Evolutionary conservation across 129 eudicot species (phyloP).

Genomic region (Helichrysum umbraculigerum): DNA sequence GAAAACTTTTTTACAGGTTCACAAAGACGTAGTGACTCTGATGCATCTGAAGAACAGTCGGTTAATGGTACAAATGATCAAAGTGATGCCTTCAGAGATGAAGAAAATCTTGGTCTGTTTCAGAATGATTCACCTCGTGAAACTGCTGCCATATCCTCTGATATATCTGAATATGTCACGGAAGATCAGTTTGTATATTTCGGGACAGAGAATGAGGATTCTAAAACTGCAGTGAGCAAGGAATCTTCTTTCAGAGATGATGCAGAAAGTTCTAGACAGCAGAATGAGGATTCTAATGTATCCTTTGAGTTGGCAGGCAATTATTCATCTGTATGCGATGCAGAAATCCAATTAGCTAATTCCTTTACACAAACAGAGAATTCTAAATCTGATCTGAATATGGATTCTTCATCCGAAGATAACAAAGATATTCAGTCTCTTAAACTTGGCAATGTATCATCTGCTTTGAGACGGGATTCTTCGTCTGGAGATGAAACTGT

Average conservation of each 20-base stretch:
- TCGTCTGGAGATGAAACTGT: background rate
- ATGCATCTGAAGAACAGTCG: constrained; percentile 37
- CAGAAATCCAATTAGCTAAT: background rate
- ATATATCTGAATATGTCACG: constrained; percentile 50
- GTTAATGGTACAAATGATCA: constrained; percentile 31
- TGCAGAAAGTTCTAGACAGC: background rate
- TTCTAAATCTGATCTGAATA: constrained; percentile 6
- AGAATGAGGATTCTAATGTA: constrained; percentile 6
- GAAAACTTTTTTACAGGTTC: constrained; percentile 43
- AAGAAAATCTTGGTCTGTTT: constrained; percentile 41
- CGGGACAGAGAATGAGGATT: constrained; percentile 2
- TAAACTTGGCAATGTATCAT: background rate
- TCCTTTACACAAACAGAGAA: background rate
- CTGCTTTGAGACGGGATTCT: background rate
- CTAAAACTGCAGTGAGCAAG: background rate
- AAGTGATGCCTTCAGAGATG: constrained; percentile 28
- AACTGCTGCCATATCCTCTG: constrained; percentile 26
- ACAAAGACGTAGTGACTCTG: constrained; percentile 23
- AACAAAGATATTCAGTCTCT: background rate
- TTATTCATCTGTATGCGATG: constrained; percentile 8
- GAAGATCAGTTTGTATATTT: constrained; percentile 19
- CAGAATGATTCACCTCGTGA: constrained; percentile 40
- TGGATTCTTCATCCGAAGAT: constrained; percentile 19
- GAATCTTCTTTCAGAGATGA: constrained; percentile 1
- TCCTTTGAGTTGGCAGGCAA: background rate